Base-by-base conservation (phyloP, 2,329 filamentous ascomycete species). In the Epichloe festucae region DNA sequence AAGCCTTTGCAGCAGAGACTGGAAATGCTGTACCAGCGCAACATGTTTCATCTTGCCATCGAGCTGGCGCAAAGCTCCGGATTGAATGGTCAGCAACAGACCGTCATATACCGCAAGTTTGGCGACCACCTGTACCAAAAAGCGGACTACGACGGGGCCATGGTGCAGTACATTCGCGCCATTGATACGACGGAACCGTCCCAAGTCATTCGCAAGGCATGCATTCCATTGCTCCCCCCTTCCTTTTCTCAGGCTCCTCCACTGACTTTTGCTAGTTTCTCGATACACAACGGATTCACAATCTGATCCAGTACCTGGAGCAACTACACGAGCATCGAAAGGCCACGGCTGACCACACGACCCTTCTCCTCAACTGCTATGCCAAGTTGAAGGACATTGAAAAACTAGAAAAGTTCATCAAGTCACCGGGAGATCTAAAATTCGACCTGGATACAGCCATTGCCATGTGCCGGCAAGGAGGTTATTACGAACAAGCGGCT, bases 401-500 rank as follows among this genome's bases (percentile, higher is more conserved):
- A 52, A 98, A 98, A 69, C 75, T 98, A 6, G 91, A 98, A 63
- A 85, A 86, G 23, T 98, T 98, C 59, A 98, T 98, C 69, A 95
- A 95, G 64, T 90, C 89, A 31, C 90, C 91, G 0, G 89, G 87
- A 2, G 90, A 96, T 60, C 77, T 96, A 42, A 96, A 94, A 62
- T 98, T 98, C 62, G 93, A 98, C 65, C 75, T 97, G 3, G 93
- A 98, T 58, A 98, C 93, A 1, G 93, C 93, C 14, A 98, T 98
- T 56, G 82, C 85, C 2, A 96, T 98, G 89, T 98, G 93, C 63
- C 81, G 94, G 31, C 93, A 98, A 70, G 93, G 91, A 11, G 91
- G 93, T 1, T 98, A 98, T 67, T 95, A 85, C 61, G 90, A 97
- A 54, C 94, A 98, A 71, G 93, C 93, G 14, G 93, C 91, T 4